These are phyloP conservation scores for Nigrograna mackinnonii DNA, from an alignment of 2,329 filamentous ascomycete species.

Conservation along the genomic window DNA sequence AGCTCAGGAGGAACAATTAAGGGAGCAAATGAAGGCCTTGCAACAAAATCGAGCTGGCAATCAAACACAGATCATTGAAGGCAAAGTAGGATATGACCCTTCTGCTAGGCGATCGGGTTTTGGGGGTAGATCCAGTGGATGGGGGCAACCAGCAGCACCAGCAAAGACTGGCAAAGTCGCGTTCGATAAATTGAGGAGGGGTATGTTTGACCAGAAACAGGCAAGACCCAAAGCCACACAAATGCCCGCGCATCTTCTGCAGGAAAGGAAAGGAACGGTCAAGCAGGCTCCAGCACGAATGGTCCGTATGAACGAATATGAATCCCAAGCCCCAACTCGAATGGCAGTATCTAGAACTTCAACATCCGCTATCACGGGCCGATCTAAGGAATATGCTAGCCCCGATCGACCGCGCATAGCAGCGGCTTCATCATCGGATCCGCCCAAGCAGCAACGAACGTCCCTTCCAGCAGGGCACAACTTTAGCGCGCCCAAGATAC, in stretches of 20 bases:
- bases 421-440: background rate
- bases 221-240: slow-evolving; percentile 32
- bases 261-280: slow-evolving; percentile 23
- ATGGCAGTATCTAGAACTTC: slow-evolving; percentile 30
- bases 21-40: slow-evolving; percentile 32
- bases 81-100: slow-evolving; percentile 20
- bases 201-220: slow-evolving; percentile 35
- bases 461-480: slow-evolving; percentile 31
- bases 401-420: background rate
- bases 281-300: slow-evolving; percentile 32
- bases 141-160: slow-evolving; percentile 29
- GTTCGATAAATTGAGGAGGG: slow-evolving; percentile 37
- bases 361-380: too few relatives aligned
- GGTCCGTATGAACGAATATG: slow-evolving; percentile 31
- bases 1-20: slow-evolving; percentile 33
- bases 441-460: slow-evolving; percentile 16
- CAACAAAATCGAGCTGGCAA: slow-evolving; percentile 32
- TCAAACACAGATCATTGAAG: slow-evolving; percentile 35
- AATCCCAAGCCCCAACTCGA: slow-evolving; percentile 16
- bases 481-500: slow-evolving; percentile 31
- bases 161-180: slow-evolving; percentile 37
- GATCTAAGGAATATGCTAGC: too few relatives aligned
- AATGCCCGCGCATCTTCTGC: slow-evolving; percentile 31
- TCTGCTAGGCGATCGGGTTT: slow-evolving; percentile 9
- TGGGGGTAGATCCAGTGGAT: slow-evolving; percentile 15